Conservation (phyloP, 116 monocot genomes). For the Phalaenopsis hybrid region DNA sequence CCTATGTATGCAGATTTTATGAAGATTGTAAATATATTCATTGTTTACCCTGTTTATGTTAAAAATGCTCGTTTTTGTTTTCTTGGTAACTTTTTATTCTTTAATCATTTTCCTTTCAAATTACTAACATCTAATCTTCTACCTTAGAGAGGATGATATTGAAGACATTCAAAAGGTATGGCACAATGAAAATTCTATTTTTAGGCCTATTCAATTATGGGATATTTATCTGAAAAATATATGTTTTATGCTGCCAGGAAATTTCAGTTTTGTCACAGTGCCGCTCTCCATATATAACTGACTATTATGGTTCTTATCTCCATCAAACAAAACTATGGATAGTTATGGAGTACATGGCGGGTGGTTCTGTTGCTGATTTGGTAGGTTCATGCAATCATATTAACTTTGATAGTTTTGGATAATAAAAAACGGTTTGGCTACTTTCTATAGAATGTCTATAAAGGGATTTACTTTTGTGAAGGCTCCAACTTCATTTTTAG, state of each 20-base stretch:
- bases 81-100: neutral
- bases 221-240: neutral
- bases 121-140: conserved; percentile 1
- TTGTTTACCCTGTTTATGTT: neutral
- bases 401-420: no score
- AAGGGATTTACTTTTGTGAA: no score
- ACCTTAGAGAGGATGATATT: conserved; percentile 81
- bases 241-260: conserved; percentile 32
- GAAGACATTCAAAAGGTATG: conserved; percentile 97
- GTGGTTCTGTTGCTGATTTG: conserved; percentile 93
- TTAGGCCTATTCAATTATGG: conserved; percentile 10
- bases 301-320: conserved; percentile 92
- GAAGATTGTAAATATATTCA: neutral
- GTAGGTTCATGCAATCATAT: conserved; percentile 31
- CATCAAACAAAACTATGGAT: conserved; percentile 92
- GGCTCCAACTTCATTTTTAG: no score
- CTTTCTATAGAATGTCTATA: no score
- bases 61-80: neutral
- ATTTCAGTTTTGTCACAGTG: conserved; percentile 56
- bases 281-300: conserved; percentile 60
- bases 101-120: conserved; percentile 1
- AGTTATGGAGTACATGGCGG: conserved; percentile 97
- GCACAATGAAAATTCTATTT: conserved; percentile 10
- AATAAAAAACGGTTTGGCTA: no score
- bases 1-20: neutral